A percentile compares a stretch with the other conserved stretches of the same genome.
phyloP scores from a whole-genome alignment of 148 eudicot species.

The Tetragonia tetragonoides region DNA sequence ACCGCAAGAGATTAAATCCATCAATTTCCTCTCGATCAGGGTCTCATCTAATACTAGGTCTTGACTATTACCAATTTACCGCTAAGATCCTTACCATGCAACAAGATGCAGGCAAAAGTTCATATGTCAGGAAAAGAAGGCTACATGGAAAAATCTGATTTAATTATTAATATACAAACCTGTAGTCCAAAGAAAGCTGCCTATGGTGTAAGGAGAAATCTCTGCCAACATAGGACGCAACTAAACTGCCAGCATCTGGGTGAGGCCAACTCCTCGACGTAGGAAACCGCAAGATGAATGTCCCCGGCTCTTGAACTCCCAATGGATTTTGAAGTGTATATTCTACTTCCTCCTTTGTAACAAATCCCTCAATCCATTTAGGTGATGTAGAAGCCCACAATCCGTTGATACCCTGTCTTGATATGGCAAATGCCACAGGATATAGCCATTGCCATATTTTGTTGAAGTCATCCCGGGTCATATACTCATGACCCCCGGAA shows the following conservation, averaged over 20 bases:
- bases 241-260: constrained; percentile 91
- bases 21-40: background rate
- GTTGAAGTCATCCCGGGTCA: constrained; percentile 69
- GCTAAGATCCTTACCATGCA: background rate
- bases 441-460: constrained; percentile 92
- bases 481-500: constrained; percentile 57
- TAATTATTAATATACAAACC: constrained; percentile 36
- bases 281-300: constrained; percentile 89
- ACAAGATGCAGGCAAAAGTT: background rate
- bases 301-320: constrained; percentile 73
- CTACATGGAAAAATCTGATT: background rate
- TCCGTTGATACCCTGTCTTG: constrained; percentile 50
- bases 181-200: constrained; percentile 71
- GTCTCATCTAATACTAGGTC: background rate
- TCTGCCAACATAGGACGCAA: constrained; percentile 75
- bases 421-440: constrained; percentile 78
- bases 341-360: constrained; percentile 94
- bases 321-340: constrained; percentile 51
- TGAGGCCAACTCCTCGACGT: constrained; percentile 98
- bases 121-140: background rate
- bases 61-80: background rate
- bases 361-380: constrained; percentile 83
- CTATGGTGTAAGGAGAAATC: constrained; percentile 75
- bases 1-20: background rate
- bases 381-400: constrained; percentile 65